These are phyloP conservation scores for Gliomastix tumulicola DNA, from an alignment of 2,329 filamentous ascomycete genomes.

Conservation along the genomic window DNA sequence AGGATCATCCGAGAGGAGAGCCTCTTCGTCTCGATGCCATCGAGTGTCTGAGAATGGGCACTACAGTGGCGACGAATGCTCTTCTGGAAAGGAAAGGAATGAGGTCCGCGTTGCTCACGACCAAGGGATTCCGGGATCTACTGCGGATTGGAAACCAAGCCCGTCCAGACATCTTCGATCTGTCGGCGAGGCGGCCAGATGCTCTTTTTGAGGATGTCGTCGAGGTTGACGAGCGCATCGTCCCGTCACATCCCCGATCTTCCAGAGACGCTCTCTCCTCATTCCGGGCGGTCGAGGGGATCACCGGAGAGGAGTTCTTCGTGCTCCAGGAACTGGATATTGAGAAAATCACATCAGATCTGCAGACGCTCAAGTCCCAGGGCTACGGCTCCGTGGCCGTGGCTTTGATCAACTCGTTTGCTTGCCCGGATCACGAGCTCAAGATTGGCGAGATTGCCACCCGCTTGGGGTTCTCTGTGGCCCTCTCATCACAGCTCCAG, in stretches of 20 bases:
- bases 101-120: slow-evolving; percentile 62
- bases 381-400: slow-evolving; percentile 62
- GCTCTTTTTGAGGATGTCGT: slow-evolving; percentile 61
- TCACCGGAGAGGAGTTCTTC: background rate
- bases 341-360: slow-evolving; percentile 41
- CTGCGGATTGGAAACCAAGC: slow-evolving; percentile 69
- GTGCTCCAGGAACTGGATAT: slow-evolving; percentile 13
- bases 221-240: slow-evolving; percentile 63
- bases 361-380: slow-evolving; percentile 51
- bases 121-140: slow-evolving; percentile 61
- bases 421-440: slow-evolving; percentile 54
- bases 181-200: slow-evolving; percentile 60
- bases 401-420: slow-evolving; percentile 67
- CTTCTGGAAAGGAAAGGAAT: slow-evolving; percentile 68
- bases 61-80: slow-evolving; percentile 70
- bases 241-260: slow-evolving; percentile 55
- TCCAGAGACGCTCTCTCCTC: slow-evolving; percentile 42
- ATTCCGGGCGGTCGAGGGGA: background rate
- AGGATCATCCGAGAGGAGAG: slow-evolving; percentile 35
- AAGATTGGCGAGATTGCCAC: slow-evolving; percentile 23
- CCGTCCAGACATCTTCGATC: slow-evolving; percentile 64
- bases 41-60: slow-evolving; percentile 69
- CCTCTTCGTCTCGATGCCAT: slow-evolving; percentile 30
- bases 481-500: slow-evolving; percentile 9
- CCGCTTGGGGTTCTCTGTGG: slow-evolving; percentile 31